Evolutionary conservation across 345 rosid genomes (phyloP).

Genomic region (Camelina laxa): DNA sequence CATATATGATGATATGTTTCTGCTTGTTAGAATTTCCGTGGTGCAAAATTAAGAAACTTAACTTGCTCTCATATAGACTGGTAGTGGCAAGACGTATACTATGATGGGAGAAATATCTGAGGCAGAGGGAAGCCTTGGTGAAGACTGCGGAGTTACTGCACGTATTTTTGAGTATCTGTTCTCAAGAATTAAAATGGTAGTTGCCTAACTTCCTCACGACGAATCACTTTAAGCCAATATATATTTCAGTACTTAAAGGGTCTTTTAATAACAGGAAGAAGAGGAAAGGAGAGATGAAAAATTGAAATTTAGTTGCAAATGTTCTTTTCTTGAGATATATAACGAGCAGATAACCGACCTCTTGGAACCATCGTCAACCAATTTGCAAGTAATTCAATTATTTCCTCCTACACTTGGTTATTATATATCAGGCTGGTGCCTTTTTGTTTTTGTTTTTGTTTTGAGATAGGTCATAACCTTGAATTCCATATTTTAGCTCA

Average conservation of each 20-base stretch:
- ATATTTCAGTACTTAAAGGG: neutral
- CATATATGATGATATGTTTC: conserved; percentile 6
- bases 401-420: conserved; percentile 23
- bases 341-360: conserved; percentile 95
- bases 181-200: conserved; percentile 73
- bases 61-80: conserved; percentile 66
- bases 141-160: conserved; percentile 86
- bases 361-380: conserved; percentile 83
- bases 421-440: conserved; percentile 1
- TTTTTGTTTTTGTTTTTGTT: conserved; percentile 1
- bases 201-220: neutral
- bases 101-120: conserved; percentile 88
- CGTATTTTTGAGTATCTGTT: conserved; percentile 83
- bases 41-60: conserved; percentile 24
- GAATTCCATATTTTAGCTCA: conserved; percentile 65
- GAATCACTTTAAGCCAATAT: neutral
- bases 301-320: conserved; percentile 80
- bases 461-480: conserved; percentile 40
- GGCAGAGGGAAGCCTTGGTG: conserved; percentile 55
- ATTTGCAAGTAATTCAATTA: conserved; percentile 69
- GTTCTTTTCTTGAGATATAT: conserved; percentile 92
- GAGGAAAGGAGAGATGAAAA: conserved; percentile 75
- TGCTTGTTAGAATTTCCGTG: conserved; percentile 22
- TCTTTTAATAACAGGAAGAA: conserved; percentile 66
- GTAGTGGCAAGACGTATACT: conserved; percentile 96